Percentiles rank a stretch among this genome's conserved stretches.
phyloP scores from a whole-genome alignment of 306 rosid genomes.

The Lathyrus tuberosus region DNA sequence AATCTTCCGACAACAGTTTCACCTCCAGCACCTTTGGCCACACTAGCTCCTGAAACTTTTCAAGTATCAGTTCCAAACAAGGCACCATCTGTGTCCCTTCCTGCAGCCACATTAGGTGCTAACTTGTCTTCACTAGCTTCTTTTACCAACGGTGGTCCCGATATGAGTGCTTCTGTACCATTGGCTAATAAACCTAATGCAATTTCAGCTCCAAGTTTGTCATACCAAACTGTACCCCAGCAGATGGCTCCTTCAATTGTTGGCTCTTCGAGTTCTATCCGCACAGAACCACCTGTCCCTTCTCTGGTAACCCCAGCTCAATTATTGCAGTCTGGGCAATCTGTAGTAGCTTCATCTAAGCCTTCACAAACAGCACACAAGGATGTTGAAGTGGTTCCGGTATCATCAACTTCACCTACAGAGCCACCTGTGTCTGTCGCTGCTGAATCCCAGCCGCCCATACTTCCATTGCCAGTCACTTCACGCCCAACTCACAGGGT shows the following conservation, averaged over 20 bases:
- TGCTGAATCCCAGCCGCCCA: constrained; percentile 77
- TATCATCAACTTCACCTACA: constrained; percentile 54
- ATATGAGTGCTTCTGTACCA: constrained; percentile 47
- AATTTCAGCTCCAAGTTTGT: constrained; percentile 52
- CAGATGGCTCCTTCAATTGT: constrained; percentile 46
- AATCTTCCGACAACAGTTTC: constrained; percentile 49
- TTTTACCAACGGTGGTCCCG: constrained; percentile 48
- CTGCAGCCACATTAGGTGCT: constrained; percentile 43
- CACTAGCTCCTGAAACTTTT: constrained; percentile 59
- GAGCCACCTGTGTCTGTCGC: constrained; percentile 54
- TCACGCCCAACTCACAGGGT: constrained; percentile 62
- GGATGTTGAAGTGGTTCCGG: constrained; percentile 84
- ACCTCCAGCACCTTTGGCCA: constrained; percentile 49
- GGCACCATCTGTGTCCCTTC: constrained; percentile 45
- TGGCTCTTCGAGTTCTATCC: constrained; percentile 58
- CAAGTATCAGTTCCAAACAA: constrained; percentile 57
- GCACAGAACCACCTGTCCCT: constrained; percentile 53
- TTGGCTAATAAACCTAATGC: constrained; percentile 56
- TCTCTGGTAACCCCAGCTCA: constrained; percentile 86
- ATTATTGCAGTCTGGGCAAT: constrained; percentile 69
- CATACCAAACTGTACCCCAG: constrained; percentile 62
- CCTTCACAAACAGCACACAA: constrained; percentile 64
- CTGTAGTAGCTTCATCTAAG: constrained; percentile 54
- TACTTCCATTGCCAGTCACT: constrained; percentile 70
- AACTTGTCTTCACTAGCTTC: constrained; percentile 57